Percentiles rank a stretch among this genome's conserved stretches.
phyloP scores from a whole-genome alignment of 1,284 basidiomycete genomes.

The Vanrija pseudolonga region DNA sequence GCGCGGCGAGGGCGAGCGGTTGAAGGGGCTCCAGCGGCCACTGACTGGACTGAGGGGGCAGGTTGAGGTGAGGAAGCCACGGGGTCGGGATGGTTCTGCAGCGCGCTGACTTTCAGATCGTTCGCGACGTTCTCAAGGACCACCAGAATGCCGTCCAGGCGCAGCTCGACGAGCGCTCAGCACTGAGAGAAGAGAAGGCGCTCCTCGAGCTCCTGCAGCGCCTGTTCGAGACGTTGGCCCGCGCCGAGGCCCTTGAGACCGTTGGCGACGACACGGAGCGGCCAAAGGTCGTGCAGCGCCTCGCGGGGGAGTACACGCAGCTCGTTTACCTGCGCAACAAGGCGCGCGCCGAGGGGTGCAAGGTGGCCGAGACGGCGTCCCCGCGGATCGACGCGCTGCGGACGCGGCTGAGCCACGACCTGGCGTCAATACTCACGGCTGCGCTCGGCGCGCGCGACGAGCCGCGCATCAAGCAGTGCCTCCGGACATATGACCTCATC shows the following conservation, averaged over 20 bases:
- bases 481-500: constrained; percentile 76
- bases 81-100: constrained; percentile 28
- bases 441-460: constrained; percentile 48
- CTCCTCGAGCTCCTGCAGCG: constrained; percentile 78
- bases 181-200: constrained; percentile 78
- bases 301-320: constrained; percentile 86
- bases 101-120: constrained; percentile 17
- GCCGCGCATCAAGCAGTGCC: constrained; percentile 66
- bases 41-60: constrained; percentile 61
- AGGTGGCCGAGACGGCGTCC: constrained; percentile 74
- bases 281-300: constrained; percentile 72
- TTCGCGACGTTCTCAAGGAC: constrained; percentile 40
- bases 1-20: constrained; percentile 70
- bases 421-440: constrained; percentile 70
- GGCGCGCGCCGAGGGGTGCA: constrained; percentile 67
- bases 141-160: constrained; percentile 68
- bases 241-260: constrained; percentile 74
- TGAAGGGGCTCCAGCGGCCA: constrained; percentile 65
- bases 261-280: constrained; percentile 22
- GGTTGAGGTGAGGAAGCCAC: constrained; percentile 59
- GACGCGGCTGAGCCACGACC: constrained; percentile 76
- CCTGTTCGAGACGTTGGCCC: constrained; percentile 77
- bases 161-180: constrained; percentile 68
- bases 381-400: constrained; percentile 68
- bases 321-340: constrained; percentile 85